Evolutionary conservation across 768 basidiomycete species (phyloP).

Genomic region (Kondoa subrosea): DNA sequence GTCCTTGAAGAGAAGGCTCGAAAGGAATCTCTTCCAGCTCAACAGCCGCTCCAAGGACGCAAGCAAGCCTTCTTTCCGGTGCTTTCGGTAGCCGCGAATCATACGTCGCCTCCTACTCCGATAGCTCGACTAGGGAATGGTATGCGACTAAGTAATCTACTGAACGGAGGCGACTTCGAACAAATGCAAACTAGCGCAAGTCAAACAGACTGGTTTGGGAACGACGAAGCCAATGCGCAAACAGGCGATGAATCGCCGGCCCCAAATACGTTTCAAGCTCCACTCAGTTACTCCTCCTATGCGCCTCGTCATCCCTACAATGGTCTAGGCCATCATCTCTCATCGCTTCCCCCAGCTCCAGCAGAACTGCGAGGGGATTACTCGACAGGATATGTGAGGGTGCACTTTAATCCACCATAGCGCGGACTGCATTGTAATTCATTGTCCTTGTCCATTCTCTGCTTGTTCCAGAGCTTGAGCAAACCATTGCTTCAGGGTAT

Average conservation of each 20-base stretch:
- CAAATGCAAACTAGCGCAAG: neutral
- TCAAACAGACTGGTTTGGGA: neutral
- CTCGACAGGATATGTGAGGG: too few species aligned
- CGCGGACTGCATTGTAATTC: too few species aligned
- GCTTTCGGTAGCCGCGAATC: neutral
- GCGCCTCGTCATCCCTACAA: too few species aligned
- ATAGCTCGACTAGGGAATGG: neutral
- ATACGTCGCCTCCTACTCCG: neutral
- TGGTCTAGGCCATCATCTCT: too few species aligned
- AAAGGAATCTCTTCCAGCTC: neutral
- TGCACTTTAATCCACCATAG: too few species aligned
- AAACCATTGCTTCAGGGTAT: conserved; percentile 45
- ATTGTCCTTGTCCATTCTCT: conserved; percentile 35
- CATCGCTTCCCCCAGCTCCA: too few species aligned
- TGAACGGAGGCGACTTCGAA: neutral
- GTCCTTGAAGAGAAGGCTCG: neutral
- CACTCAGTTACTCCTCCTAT: too few species aligned
- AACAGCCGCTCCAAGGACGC: neutral
- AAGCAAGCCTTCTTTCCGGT: neutral
- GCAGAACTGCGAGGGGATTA: too few species aligned
- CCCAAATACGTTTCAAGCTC: too few species aligned
- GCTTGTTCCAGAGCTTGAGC: conserved; percentile 54
- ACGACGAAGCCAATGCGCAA: neutral
- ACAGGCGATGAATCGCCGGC: too few species aligned
- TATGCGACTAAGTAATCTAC: neutral